These are phyloP conservation scores for Dictyostelium discoideum DNA, from an alignment of 78 protist species.

Conservation along the genomic window dicty_2.7 NC_007088.5:4761001-4761500, in stretches of 20 bases:
- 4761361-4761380: constrained; percentile 20
- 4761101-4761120: constrained; percentile 34
- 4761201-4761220: constrained; percentile 75
- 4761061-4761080: too few relatives aligned
- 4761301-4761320: constrained; percentile 49
- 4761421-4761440: constrained; percentile 66
- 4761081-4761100: not conserved
- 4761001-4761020: not conserved
- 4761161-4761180: constrained; percentile 34
- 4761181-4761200: constrained; percentile 51
- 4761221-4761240: constrained; percentile 42
- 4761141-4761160: constrained; percentile 17
- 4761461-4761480: constrained; percentile 32
- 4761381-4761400: constrained; percentile 76
- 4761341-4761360: constrained; percentile 31
- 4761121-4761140: not conserved
- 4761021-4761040: too few relatives aligned
- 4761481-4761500: constrained; percentile 68
- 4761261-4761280: not conserved
- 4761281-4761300: constrained; percentile 14
- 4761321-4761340: constrained; percentile 22
- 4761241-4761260: not conserved
- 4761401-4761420: constrained; percentile 62
- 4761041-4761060: too few relatives aligned
- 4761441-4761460: constrained; percentile 69